A percentile compares a stretch with the other conserved stretches of the same genome.
Conservation (phyloP, 2,329 filamentous ascomycete genomes). For the Pyrenophora teres region DNA sequence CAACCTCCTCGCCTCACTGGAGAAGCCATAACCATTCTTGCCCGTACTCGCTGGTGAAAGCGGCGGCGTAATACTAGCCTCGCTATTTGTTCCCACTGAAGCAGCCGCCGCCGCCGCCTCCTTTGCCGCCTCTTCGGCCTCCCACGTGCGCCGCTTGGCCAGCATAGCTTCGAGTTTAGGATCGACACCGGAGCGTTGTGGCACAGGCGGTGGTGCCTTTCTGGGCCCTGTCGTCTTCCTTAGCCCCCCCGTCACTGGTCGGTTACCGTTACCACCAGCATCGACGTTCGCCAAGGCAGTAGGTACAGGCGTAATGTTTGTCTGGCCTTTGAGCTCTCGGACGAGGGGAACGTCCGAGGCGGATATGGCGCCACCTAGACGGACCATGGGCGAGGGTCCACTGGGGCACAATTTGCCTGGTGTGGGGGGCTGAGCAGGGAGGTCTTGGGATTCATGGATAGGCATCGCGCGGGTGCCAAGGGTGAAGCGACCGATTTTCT, state of each 20-base stretch:
- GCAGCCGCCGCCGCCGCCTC: too few species aligned
- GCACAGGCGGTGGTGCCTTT: constrained; percentile 8
- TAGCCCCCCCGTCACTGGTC: neutral
- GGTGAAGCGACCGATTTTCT: constrained; percentile 26
- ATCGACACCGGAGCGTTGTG: constrained; percentile 5
- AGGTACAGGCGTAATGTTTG: neutral
- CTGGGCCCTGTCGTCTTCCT: neutral
- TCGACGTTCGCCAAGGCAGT: neutral
- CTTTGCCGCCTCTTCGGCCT: constrained; percentile 8
- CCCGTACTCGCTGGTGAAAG: constrained; percentile 6
- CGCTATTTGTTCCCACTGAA: neutral
- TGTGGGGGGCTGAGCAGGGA: constrained; percentile 9
- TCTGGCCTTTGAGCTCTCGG: constrained; percentile 11
- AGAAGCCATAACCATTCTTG: neutral
- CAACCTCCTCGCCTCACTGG: constrained; percentile 5
- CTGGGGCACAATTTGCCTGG: constrained; percentile 8
- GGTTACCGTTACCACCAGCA: neutral
- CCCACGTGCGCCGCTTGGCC: constrained; percentile 16
- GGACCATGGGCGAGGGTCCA: constrained; percentile 20
- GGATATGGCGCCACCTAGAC: constrained; percentile 18
- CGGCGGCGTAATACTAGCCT: constrained; percentile 11
- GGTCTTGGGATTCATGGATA: constrained; percentile 30
- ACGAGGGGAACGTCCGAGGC: constrained; percentile 11
- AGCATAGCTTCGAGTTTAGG: constrained; percentile 14
- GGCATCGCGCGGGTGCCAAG: constrained; percentile 29